These are phyloP conservation scores for Boletus pseudo-olivaceus DNA, from an alignment of 768 basidiomycete genomes.

Conservation along the genomic window DNA sequence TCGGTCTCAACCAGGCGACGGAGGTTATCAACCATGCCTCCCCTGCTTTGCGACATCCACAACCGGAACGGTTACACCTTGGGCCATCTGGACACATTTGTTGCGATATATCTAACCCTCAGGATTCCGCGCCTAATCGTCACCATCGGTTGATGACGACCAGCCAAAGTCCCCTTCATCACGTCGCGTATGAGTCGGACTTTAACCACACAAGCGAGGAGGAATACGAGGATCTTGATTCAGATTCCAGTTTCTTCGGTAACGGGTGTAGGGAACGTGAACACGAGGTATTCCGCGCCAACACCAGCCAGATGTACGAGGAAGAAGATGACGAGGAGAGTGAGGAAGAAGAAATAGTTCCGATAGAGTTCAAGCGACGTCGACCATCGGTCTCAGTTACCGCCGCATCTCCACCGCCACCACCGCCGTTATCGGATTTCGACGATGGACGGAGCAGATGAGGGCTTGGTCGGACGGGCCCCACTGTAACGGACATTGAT, in stretches of 20 bases:
- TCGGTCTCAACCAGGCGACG: constrained; percentile 28
- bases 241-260: constrained; percentile 34
- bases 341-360: constrained; percentile 35
- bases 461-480: background rate
- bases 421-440: constrained; percentile 15
- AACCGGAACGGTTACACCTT: constrained; percentile 28
- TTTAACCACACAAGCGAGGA: constrained; percentile 29
- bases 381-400: constrained; percentile 31
- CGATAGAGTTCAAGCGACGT: constrained; percentile 35
- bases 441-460: constrained; percentile 12
- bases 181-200: constrained; percentile 31
- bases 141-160: constrained; percentile 32
- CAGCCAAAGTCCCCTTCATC: constrained; percentile 40
- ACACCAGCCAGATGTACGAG: constrained; percentile 32
- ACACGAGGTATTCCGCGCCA: constrained; percentile 27
- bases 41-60: constrained; percentile 26
- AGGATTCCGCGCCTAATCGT: constrained; percentile 22
- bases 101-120: constrained; percentile 22
- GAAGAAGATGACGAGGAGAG: constrained; percentile 34
- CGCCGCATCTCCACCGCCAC: constrained; percentile 25
- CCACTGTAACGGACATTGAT: constrained; percentile 10
- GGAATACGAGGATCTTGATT: constrained; percentile 31
- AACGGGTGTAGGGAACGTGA: constrained; percentile 26
- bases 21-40: constrained; percentile 21
- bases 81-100: constrained; percentile 19